Evolutionary conservation across 2,329 filamentous ascomycete genomes (phyloP), one percentile per base, ranked within the genome.

Genomic region (Hymenoscyphus scutula): DNA sequence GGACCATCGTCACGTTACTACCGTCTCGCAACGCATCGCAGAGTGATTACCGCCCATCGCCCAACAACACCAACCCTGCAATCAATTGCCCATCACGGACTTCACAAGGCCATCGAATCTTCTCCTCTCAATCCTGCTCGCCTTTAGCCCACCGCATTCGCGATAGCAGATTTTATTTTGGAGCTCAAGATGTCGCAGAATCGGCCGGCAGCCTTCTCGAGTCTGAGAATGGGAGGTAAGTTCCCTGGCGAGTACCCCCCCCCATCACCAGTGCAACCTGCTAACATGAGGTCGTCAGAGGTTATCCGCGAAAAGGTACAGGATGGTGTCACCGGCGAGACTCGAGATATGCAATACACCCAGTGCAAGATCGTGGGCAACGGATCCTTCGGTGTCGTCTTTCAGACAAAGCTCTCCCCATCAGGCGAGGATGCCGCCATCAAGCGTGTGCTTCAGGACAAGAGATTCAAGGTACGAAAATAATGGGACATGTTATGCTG

Each of bases 321-420:
- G 78, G 95, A 99, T 83, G 95, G 95, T 76, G 82, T 97, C 70
- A 99, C 95, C 15, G 95, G 95, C 73, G 95, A 99, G 78, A 96
- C 92, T 73, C 89, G 91, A 77, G 95, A 99, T 74, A 87, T 99
- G 80, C 92, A 96, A 77, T 99, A 99, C 79, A 98, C 95, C 62
- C 95, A 98, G 77, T 98, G 94, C 83, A 99, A 99, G 82, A 98
- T 99, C 74, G 95, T 99, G 56, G 95, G 95, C 77, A 99, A 99
- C 80, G 95, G 95, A 70, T 98, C 94, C 38, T 99, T 99, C 72
- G 95, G 95, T 69, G 94, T 99, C 58, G 95, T 99, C 68, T 99
- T 99, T 78, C 95, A 99, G 81, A 99, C 95, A 62, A 98, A 98
- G 82, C 85, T 99, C 73, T 94, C 94, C 65, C 95, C 95, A n/a